Evolutionary conservation across 2,329 filamentous ascomycete species (phyloP), one percentile per base, ranked within the genome.

Genomic region (Fusarium clavum): DNA sequence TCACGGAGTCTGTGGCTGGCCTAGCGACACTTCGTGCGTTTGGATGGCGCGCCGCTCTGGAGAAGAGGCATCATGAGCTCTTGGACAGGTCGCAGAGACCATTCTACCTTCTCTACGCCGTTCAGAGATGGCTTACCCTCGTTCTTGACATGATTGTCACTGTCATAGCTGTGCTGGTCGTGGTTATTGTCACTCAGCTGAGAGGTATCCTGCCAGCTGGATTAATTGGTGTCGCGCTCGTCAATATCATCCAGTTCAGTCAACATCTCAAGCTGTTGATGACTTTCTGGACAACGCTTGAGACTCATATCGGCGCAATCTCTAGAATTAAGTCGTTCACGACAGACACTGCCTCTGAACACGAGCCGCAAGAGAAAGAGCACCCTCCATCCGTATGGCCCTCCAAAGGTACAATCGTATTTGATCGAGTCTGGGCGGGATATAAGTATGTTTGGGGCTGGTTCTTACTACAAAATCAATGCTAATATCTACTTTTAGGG

Each of bases 321-420:
- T 60, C 74, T 5, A 62, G 75, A 9, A 67, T 75, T 11, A 72
- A 61, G n/a, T 59, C 63, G 0, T 76, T 76, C 27, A 70, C 65
- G 1, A 24, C 62, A 1, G 11, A 67, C 1, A 72, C 70, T 3
- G 40, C n/a, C 1, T 64, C 57, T 0, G 73, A 75, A 16, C 58
- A 70, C 8, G 61, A 69, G 20, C 57, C 59, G 3, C 59, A 64
- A 27, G 69, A 73, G 22, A 65, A 43, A 5, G 52, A 70, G 8
- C 55, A 72, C 4, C 60, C 69, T 30, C 90, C 93, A 10, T 91
- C 93, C 58, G 91, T 91, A 76, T 98, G 94, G 94, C 94, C 94
- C 14, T 88, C 92, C 20, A 86, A 92, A 72, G 94, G 94, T 53
- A 90, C 90, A 57, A 90, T 98, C 20, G 86, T 91, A 45, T 97